Percentiles rank a stretch among this genome's conserved stretches.
Evolutionary conservation across 2,329 filamentous ascomycete genomes (phyloP).

Genomic region (Arthrobotrys megalospora): DNA sequence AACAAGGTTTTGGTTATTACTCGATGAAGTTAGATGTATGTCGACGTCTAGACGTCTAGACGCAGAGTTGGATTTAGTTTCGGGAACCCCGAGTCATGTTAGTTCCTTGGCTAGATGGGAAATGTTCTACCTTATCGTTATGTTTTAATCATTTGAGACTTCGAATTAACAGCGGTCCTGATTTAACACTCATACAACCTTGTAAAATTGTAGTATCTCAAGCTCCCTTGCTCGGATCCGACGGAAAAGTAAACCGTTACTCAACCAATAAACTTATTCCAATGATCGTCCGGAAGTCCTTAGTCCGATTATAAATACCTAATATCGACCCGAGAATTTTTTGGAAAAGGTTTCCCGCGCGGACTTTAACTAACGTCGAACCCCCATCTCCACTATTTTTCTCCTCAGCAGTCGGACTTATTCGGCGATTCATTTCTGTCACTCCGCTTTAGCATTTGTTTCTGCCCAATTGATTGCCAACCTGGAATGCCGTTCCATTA

Average conservation of each 20-base stretch:
- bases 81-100: constrained; percentile 40
- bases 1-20: constrained; percentile 12
- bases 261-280: not conserved
- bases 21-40: constrained; percentile 8
- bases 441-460: not conserved
- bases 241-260: not conserved
- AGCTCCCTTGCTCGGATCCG: constrained; percentile 1
- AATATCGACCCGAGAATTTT: constrained; percentile 1
- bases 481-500: constrained; percentile 6
- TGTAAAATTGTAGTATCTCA: no score
- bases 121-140: constrained; percentile 4
- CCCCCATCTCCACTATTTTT: not conserved
- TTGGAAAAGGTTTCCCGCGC: constrained; percentile 1
- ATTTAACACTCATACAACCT: no score
- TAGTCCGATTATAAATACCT: constrained; percentile 18
- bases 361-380: constrained; percentile 5
- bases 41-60: constrained; percentile 13
- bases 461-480: not conserved
- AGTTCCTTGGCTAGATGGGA: not conserved
- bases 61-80: constrained; percentile 29
- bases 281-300: constrained; percentile 5
- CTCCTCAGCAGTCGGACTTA: constrained; percentile 6
- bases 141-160: not conserved
- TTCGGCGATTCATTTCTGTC: constrained; percentile 14
- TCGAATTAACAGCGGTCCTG: not conserved